These are phyloP conservation scores for Pelargonium australe DNA, from an alignment of 441 rosid species.

Conservation along the genomic window DNA sequence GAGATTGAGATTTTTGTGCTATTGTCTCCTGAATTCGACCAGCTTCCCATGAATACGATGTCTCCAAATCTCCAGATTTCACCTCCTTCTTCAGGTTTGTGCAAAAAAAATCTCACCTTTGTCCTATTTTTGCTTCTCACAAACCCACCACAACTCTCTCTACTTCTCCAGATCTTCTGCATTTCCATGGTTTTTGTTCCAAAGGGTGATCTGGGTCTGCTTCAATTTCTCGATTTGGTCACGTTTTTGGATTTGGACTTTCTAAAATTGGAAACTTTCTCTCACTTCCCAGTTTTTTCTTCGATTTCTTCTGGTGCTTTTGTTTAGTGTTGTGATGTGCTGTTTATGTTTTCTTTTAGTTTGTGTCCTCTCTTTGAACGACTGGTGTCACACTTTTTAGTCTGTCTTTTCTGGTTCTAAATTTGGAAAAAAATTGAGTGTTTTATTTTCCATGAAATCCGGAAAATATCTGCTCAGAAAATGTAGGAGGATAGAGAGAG, in stretches of 20 bases:
- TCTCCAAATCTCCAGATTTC: constrained; percentile 23
- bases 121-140: constrained; percentile 6
- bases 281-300: background rate
- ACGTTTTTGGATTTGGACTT: constrained; percentile 1
- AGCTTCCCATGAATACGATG: constrained; percentile 17
- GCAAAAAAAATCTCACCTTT: too few relatives aligned
- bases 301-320: background rate
- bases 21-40: background rate
- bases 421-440: background rate
- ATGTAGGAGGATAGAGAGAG: background rate
- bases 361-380: constrained; percentile 10
- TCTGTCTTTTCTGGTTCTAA: constrained; percentile 3
- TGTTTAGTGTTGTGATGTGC: background rate
- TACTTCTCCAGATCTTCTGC: constrained; percentile 38
- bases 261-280: background rate
- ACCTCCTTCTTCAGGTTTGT: too few relatives aligned
- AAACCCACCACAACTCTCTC: constrained; percentile 8
- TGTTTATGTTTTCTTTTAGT: constrained; percentile 20
- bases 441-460: background rate
- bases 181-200: constrained; percentile 21
- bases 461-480: background rate
- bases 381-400: background rate
- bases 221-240: background rate
- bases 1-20: background rate
- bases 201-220: constrained; percentile 27